Percentiles rank a stretch among this genome's conserved stretches.
phyloP scores from a whole-genome alignment of 805 yeast species.

The Ogataea sp. region DNA sequence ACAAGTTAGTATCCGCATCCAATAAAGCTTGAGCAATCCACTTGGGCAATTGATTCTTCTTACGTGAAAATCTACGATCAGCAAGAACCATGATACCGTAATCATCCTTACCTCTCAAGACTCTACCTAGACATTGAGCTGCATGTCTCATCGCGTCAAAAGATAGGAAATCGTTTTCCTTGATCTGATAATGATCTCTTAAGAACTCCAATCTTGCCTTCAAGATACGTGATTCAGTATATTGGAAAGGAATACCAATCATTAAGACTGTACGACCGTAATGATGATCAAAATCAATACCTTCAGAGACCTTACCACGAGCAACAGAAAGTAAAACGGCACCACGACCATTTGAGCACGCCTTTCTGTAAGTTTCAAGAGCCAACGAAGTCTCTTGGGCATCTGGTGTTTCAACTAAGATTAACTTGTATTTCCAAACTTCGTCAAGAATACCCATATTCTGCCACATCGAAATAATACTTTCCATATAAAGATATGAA shows the following conservation, averaged over 20 bases:
- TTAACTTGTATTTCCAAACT: constrained; percentile 95
- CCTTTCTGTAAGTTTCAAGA: constrained; percentile 88
- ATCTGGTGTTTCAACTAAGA: constrained; percentile 96
- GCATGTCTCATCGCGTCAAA: constrained; percentile 99
- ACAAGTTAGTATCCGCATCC: constrained; percentile 85
- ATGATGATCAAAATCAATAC: constrained; percentile 98
- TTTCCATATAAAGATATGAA: constrained; percentile 94
- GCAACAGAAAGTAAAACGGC: constrained; percentile 96
- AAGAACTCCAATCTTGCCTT: constrained; percentile 92
- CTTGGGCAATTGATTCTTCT: constrained; percentile 83
- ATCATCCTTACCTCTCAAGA: constrained; percentile 95
- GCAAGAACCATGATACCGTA: constrained; percentile 98
- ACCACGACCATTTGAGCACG: constrained; percentile 96
- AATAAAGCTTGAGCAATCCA: constrained; percentile 94
- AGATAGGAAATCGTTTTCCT: constrained; percentile 90
- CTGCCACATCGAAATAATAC: constrained; percentile 98
- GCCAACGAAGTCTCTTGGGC: constrained; percentile 97
- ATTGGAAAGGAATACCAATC: constrained; percentile 99
- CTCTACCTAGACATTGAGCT: constrained; percentile 97
- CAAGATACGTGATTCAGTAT: constrained; percentile 91
- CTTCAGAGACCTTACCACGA: constrained; percentile 98
- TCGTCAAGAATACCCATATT: constrained; percentile 96
- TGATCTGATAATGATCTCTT: constrained; percentile 85
- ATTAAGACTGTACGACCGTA: constrained; percentile 95
- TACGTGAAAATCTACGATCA: constrained; percentile 83